phyloP scores from a whole-genome alignment of 2,329 filamentous ascomycete species.

The Colletotrichum ledebouriae region DNA sequence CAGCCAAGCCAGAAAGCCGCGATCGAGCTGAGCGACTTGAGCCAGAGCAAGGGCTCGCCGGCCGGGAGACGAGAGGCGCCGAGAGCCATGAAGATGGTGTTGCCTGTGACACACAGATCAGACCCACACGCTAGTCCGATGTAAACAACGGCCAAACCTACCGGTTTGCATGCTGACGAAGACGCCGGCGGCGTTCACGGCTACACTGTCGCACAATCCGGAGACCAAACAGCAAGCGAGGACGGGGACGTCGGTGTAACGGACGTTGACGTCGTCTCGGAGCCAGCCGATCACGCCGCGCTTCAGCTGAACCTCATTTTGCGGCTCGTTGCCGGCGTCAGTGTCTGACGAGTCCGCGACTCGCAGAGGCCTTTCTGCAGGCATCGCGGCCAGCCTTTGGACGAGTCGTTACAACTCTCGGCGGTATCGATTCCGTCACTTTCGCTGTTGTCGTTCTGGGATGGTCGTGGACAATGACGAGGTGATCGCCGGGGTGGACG shows the following conservation, averaged over 20 bases:
- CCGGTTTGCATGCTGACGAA: conserved; percentile 58
- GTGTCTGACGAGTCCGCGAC: no score
- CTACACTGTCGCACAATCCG: conserved; percentile 56
- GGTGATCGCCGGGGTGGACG: no score
- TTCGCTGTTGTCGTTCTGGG: no score
- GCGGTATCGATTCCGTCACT: no score
- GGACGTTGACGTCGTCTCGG: no score
- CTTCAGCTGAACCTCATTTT: no score
- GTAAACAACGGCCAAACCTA: background rate
- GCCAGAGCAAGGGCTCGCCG: conserved; percentile 65
- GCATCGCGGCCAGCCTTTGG: no score
- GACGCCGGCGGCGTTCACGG: conserved; percentile 55
- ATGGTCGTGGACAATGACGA: no score
- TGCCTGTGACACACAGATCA: conserved; percentile 54
- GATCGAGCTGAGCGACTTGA: conserved; percentile 42
- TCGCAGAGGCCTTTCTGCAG: no score
- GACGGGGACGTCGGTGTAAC: conserved; percentile 48
- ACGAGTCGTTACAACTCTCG: no score
- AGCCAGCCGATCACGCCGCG: no score
- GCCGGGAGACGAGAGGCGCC: conserved; percentile 65
- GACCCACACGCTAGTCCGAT: background rate
- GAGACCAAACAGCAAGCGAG: conserved; percentile 56
- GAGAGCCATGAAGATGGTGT: conserved; percentile 74
- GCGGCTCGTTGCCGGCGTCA: no score
- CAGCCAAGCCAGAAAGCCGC: conserved; percentile 47